These are phyloP conservation scores for Ustilago bromivora DNA, from an alignment of 1,284 basidiomycete genomes.

Conservation along the genomic window DNA sequence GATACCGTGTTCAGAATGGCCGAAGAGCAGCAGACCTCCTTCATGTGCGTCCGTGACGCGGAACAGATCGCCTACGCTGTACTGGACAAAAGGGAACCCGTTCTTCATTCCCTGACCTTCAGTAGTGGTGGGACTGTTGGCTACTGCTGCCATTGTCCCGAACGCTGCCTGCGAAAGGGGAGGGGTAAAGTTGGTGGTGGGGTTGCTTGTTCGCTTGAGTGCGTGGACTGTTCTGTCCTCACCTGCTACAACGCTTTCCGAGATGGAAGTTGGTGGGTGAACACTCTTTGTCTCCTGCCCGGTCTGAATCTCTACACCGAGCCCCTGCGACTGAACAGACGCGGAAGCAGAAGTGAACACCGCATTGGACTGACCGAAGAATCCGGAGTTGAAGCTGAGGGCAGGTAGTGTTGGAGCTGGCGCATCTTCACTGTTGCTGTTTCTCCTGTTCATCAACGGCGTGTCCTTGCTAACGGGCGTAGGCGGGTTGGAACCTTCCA, in stretches of 20 bases:
- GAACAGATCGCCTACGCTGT: slow-evolving; percentile 51
- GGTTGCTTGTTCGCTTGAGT: background rate
- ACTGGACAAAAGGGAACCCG: slow-evolving; percentile 49
- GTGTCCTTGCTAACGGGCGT: slow-evolving; percentile 53
- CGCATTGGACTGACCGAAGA: slow-evolving; percentile 40
- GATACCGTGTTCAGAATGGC: slow-evolving; percentile 36
- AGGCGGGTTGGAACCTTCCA: slow-evolving; percentile 30
- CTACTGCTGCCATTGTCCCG: slow-evolving; percentile 43
- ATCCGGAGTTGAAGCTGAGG: slow-evolving; percentile 48
- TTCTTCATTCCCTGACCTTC: slow-evolving; percentile 14
- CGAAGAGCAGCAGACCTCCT: slow-evolving; percentile 28
- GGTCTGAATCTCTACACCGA: slow-evolving; percentile 3
- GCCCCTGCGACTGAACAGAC: slow-evolving; percentile 6
- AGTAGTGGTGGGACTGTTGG: slow-evolving; percentile 26
- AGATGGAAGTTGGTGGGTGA: background rate
- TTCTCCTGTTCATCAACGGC: slow-evolving; percentile 15
- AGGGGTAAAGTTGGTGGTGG: background rate
- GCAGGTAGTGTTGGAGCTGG: slow-evolving; percentile 34
- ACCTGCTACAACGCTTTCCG: background rate
- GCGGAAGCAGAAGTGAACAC: slow-evolving; percentile 21
- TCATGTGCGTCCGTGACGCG: slow-evolving; percentile 37
- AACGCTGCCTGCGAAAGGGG: background rate
- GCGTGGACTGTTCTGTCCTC: background rate
- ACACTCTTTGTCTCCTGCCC: background rate
- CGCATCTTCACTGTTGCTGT: slow-evolving; percentile 1